Evolutionary conservation across 108 stramenopile species (phyloP).

Genomic region (Pseudonitzschia multiseries): DNA sequence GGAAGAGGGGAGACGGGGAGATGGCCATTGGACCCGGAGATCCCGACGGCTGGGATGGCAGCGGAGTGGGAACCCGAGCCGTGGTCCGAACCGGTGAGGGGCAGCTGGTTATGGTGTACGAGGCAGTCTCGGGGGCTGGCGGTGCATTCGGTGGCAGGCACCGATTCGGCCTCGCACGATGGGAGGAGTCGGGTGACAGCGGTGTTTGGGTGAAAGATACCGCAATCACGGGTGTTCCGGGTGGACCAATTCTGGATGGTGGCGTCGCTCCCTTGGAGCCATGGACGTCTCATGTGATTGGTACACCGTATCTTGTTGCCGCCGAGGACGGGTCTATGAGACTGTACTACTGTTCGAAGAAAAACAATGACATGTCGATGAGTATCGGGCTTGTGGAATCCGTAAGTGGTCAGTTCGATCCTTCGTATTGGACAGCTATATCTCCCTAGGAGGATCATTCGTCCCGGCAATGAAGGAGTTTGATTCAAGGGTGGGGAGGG

Average conservation of each 20-base stretch:
- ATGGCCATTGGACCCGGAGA: conserved; percentile 10
- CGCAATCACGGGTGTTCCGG: not conserved
- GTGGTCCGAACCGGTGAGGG: conserved; percentile 5
- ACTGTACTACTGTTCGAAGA: conserved; percentile 25
- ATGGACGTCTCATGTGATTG: conserved; percentile 22
- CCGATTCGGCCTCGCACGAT: conserved; percentile 20
- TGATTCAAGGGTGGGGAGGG: too few species aligned
- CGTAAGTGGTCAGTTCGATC: conserved; percentile 7
- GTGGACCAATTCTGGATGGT: conserved; percentile 13
- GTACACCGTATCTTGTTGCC: conserved; percentile 21
- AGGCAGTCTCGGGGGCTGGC: conserved; percentile 10
- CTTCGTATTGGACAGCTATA: conserved; percentile 15
- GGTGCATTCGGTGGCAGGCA: conserved; percentile 1
- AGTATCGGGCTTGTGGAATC: conserved; percentile 18
- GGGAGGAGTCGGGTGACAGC: not conserved
- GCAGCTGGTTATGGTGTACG: conserved; percentile 24
- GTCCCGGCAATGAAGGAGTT: too few species aligned
- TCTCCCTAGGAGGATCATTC: not conserved
- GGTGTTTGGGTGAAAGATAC: not conserved
- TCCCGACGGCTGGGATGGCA: conserved; percentile 12
- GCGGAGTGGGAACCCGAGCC: conserved; percentile 22
- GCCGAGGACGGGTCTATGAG: conserved; percentile 15
- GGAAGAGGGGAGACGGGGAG: conserved; percentile 7
- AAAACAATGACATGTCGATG: conserved; percentile 17
- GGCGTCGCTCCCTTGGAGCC: conserved; percentile 11